Conservation (phyloP, 495 filamentous ascomycete species). For the Neurospora tetrasperma region DNA sequence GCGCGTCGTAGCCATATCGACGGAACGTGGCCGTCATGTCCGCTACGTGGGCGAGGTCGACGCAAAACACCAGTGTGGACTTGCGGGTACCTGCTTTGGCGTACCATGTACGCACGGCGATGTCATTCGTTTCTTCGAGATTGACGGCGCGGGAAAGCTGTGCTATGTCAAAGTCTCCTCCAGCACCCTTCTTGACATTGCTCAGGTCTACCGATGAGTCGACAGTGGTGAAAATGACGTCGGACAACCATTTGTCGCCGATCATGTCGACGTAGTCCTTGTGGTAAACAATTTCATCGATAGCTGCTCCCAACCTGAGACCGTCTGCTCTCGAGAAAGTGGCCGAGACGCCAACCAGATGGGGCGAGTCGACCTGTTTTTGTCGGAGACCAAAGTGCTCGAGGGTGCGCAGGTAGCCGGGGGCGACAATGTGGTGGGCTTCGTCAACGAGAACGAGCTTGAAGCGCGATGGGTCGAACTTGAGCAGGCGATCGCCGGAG, state of each 20-base stretch:
- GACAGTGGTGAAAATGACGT: slow-evolving; percentile 90
- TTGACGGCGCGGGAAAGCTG: slow-evolving; percentile 75
- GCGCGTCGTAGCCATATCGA: slow-evolving; percentile 66
- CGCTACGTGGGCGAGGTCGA: slow-evolving; percentile 71
- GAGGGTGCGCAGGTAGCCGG: slow-evolving; percentile 61
- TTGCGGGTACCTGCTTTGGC: slow-evolving; percentile 58
- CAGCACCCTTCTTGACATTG: slow-evolving; percentile 43
- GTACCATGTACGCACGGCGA: slow-evolving; percentile 77
- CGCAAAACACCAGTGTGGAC: slow-evolving; percentile 89
- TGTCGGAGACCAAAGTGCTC: slow-evolving; percentile 62
- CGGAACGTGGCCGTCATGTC: slow-evolving; percentile 68
- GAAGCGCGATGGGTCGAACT: slow-evolving; percentile 70
- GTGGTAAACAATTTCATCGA: slow-evolving; percentile 96
- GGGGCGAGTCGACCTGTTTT: slow-evolving; percentile 45
- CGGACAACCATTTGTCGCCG: slow-evolving; percentile 67
- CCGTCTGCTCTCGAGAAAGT: slow-evolving; percentile 88
- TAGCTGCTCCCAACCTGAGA: slow-evolving; percentile 70
- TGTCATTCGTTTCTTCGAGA: slow-evolving; percentile 62
- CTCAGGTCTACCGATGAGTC: slow-evolving; percentile 68
- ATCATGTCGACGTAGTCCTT: slow-evolving; percentile 98
- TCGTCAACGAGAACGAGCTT: slow-evolving; percentile 95
- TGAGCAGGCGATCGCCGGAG: slow-evolving; percentile 60
- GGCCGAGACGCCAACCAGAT: slow-evolving; percentile 84
- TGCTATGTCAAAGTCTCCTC: slow-evolving; percentile 67
- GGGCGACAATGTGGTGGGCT: slow-evolving; percentile 92